Base-by-base conservation (phyloP, 495 filamentous ascomycete genomes). In the Penicillium cataractarum region DNA sequence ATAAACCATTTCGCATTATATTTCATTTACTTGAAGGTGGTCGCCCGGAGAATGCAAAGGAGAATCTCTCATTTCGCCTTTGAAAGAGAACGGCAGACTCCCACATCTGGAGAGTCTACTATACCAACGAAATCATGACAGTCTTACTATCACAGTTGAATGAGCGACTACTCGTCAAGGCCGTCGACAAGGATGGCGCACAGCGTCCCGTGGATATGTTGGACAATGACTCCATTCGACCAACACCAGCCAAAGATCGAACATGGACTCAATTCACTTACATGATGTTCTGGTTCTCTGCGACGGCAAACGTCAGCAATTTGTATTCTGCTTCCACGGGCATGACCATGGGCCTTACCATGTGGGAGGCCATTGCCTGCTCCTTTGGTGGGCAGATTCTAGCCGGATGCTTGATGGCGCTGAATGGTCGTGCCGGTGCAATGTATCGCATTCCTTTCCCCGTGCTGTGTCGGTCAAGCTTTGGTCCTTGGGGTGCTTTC, bases 281-380 rank as follows among this genome's bases (percentile, higher is more conserved):
- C 48, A 65, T 76, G 13, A 64, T 70, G 24, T 78, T 78, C 55
- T 78, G 75, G 75, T 78, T 75, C 57, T 76, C 75, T 8, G 75
- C 75, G 9, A 74, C 70, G n/a, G 74, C 74, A 26, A 78, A 75
- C 22, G 74, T 78, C 22, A 76, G 72, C 53, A 75, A 76, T 46
- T 12, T 46, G 21, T 46, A 46, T 19, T 46, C 40, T 22, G 40
- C 33, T 65, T 72, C 72, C 17, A 74, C 72, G 26, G 75, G 73
- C 9, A 65, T 75, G 62, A 65, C 75, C 29, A 58, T 76, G 50
- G 74, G 74, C 2, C 58, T 78, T 24, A 74, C 68, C 19, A 74
- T 78, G 74, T 78, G 75, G 75, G 75, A 78, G 60, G 69, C 70
- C 2, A 58, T 78, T 17, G 71, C 57, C 9, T 74, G 72, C 49